phyloP scores from a whole-genome alignment of 148 eudicot species.

The Beta vulgaris region DNA sequence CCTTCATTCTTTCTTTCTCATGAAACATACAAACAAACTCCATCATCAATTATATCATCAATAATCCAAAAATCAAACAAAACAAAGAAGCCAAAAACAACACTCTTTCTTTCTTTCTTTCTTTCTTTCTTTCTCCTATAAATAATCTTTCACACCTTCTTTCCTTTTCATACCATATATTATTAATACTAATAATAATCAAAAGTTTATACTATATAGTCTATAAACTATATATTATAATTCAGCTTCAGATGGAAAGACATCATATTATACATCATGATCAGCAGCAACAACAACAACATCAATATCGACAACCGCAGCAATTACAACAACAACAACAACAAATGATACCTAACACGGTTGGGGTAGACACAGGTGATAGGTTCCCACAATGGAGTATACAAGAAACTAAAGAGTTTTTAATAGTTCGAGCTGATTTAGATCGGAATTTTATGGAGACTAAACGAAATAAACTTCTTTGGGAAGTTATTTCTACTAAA shows the following conservation, averaged over 20 bases:
- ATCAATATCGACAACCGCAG: constrained; percentile 6
- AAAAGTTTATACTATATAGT: too few species aligned
- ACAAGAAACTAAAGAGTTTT: constrained; percentile 80
- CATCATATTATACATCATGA: constrained; percentile 29
- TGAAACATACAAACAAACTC: too few species aligned
- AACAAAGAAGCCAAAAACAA: constrained; percentile 1
- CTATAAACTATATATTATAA: too few species aligned
- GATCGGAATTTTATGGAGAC: constrained; percentile 87
- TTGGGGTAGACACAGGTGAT: constrained; percentile 41
- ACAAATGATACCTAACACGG: not conserved
- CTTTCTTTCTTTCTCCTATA: not conserved
- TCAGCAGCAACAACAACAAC: constrained; percentile 25
- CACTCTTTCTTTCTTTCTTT: not conserved
- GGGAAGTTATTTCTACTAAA: constrained; percentile 67
- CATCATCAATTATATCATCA: not conserved
- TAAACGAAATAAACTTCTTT: constrained; percentile 71
- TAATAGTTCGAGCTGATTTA: constrained; percentile 62
- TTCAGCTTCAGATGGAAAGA: constrained; percentile 50
- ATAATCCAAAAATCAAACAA: not conserved
- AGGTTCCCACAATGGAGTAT: constrained; percentile 94
- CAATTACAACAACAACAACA: constrained; percentile 14
- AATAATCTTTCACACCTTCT: too few species aligned
- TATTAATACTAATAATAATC: too few species aligned
- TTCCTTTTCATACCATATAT: too few species aligned
- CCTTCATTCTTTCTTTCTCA: not conserved